These are phyloP conservation scores for Ormosia semicastrata DNA, from an alignment of 306 rosid genomes.

Conservation along the genomic window DNA sequence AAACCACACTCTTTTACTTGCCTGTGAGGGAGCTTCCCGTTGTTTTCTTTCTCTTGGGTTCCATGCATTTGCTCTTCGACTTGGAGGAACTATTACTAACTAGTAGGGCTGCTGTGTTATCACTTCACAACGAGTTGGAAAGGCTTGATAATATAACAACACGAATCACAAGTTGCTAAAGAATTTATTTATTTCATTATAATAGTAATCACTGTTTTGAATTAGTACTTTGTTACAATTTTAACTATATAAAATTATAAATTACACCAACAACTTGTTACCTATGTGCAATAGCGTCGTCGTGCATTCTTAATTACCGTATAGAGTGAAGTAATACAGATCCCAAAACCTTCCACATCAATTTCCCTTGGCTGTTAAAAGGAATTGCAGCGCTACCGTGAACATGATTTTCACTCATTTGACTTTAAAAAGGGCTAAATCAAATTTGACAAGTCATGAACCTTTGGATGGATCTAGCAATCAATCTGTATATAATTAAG, in stretches of 20 bases:
- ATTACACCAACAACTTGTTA: background rate
- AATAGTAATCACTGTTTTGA: background rate
- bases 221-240: background rate
- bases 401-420: background rate
- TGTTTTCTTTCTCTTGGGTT: constrained; percentile 29
- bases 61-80: constrained; percentile 3
- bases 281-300: background rate
- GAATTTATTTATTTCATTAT: background rate
- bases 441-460: background rate
- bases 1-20: constrained; percentile 38
- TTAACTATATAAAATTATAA: background rate
- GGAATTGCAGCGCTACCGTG: background rate
- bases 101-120: constrained; percentile 19
- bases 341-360: constrained; percentile 12
- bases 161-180: background rate
- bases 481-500: background rate
- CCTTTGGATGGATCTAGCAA: background rate
- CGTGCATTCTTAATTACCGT: background rate
- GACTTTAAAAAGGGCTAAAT: background rate
- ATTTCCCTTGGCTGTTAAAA: background rate
- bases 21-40: constrained; percentile 38
- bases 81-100: constrained; percentile 9
- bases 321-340: background rate
- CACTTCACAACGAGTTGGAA: constrained; percentile 25
- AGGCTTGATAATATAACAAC: background rate